A percentile compares a stretch with the other conserved stretches of the same genome.
Conservation (phyloP, 2,329 filamentous ascomycete species). For the Raffaelea albimanens region DNA sequence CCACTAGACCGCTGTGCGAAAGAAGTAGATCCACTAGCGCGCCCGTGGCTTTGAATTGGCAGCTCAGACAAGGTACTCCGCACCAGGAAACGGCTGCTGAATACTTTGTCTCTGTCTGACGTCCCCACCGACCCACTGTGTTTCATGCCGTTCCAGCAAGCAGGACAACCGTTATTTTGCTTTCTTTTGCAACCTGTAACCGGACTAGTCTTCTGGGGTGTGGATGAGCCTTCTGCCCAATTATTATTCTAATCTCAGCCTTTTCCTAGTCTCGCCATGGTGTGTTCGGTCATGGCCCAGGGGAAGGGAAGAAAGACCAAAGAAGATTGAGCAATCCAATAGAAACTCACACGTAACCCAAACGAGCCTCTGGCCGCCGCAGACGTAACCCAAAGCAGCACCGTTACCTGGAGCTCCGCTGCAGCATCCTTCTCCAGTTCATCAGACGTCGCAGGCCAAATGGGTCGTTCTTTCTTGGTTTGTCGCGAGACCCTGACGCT, state of each 20-base stretch:
- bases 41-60: background rate
- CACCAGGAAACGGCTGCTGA: too few relatives aligned
- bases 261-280: too few relatives aligned
- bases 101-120: background rate
- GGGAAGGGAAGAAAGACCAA: too few relatives aligned
- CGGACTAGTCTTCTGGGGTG: background rate
- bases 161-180: slow-evolving; percentile 1
- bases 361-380: too few relatives aligned
- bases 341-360: too few relatives aligned
- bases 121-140: background rate
- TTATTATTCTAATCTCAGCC: background rate
- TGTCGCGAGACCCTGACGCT: background rate
- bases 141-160: slow-evolving; percentile 1
- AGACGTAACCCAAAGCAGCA: too few relatives aligned
- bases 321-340: too few relatives aligned
- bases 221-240: background rate
- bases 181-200: background rate
- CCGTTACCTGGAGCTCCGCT: too few relatives aligned
- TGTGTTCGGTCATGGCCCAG: too few relatives aligned
- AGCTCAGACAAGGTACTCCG: too few relatives aligned
- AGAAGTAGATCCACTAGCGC: slow-evolving; percentile 1
- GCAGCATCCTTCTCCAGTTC: too few relatives aligned
- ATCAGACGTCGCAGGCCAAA: background rate
- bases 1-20: background rate
- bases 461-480: background rate